Conservation (phyloP, 2,329 filamentous ascomycete species). For the Clonostachys rhizophaga region DNA sequence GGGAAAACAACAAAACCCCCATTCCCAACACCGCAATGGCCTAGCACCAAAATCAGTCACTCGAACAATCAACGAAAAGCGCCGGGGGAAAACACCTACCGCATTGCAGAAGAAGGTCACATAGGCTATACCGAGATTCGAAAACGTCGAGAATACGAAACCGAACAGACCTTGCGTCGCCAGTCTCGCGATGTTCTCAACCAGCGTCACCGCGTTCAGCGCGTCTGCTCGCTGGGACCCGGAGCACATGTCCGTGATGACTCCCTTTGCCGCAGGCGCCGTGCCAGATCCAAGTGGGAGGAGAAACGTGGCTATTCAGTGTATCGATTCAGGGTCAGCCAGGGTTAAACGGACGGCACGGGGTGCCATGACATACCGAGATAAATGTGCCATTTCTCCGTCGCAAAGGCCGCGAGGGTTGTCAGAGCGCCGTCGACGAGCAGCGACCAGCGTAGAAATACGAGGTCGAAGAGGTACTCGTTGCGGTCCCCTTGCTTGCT, state of each 20-base stretch:
- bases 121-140: slow-evolving; percentile 52
- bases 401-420: slow-evolving; percentile 56
- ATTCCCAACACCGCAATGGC: slow-evolving; percentile 43
- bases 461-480: slow-evolving; percentile 56
- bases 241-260: slow-evolving; percentile 68
- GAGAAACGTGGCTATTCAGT: slow-evolving; percentile 52
- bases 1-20: slow-evolving; percentile 31
- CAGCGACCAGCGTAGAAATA: slow-evolving; percentile 62
- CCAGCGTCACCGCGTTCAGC: slow-evolving; percentile 62
- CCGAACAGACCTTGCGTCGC: slow-evolving; percentile 64
- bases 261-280: slow-evolving; percentile 65
- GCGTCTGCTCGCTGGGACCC: slow-evolving; percentile 59
- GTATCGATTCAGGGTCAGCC: too few species aligned
- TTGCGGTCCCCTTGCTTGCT: slow-evolving; percentile 34
- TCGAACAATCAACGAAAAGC: background rate
- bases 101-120: slow-evolving; percentile 66
- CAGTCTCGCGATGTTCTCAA: slow-evolving; percentile 64
- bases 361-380: slow-evolving; percentile 31
- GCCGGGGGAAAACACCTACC: slow-evolving; percentile 25
- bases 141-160: slow-evolving; percentile 59
- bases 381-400: slow-evolving; percentile 64
- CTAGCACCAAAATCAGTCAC: slow-evolving; percentile 17
- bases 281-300: slow-evolving; percentile 67
- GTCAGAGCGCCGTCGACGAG: slow-evolving; percentile 62
- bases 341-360: too few species aligned